Evolutionary conservation across 2,329 filamentous ascomycete genomes (phyloP).

Genomic region (Pezicula neosporulosa): DNA sequence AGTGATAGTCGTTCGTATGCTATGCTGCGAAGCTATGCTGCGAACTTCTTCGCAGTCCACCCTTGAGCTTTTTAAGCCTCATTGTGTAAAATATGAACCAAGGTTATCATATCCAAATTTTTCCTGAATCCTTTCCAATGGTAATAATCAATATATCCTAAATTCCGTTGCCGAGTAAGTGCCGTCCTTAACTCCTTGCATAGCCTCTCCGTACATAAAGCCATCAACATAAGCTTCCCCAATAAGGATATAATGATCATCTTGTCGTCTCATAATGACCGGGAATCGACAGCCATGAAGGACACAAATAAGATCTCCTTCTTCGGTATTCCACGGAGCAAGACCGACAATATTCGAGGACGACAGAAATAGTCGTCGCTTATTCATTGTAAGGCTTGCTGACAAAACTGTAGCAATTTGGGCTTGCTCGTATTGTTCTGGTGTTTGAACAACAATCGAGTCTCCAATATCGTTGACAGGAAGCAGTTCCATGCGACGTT

Average conservation of each 20-base stretch:
- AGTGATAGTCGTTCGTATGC: too few species aligned
- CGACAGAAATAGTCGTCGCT: conserved; percentile 16
- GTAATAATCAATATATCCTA: conserved; percentile 16
- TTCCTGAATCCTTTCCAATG: neutral
- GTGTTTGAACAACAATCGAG: neutral
- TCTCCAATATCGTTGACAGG: neutral
- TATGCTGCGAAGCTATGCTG: too few species aligned
- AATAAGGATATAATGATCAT: conserved; percentile 13
- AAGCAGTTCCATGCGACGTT: conserved; percentile 7
- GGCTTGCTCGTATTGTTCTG: conserved; percentile 9
- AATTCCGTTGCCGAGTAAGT: conserved; percentile 8
- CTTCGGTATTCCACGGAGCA: conserved; percentile 12
- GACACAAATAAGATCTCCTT: conserved; percentile 19
- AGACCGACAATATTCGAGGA: conserved; percentile 11
- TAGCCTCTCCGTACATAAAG: conserved; percentile 22
- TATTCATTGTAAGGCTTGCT: conserved; percentile 19
- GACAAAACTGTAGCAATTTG: conserved; percentile 14
- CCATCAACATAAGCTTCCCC: conserved; percentile 25
- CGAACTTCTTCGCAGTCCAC: too few species aligned
- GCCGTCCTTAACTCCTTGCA: conserved; percentile 10
- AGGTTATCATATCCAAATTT: neutral
- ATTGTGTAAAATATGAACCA: neutral
- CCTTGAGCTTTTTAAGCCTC: too few species aligned
- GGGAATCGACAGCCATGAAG: conserved; percentile 23
- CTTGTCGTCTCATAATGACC: conserved; percentile 16